A percentile compares a stretch with the other conserved stretches of the same genome.
Evolutionary conservation across 2,329 filamentous ascomycete genomes (phyloP).

Genomic region (Capronia coronata): DNA sequence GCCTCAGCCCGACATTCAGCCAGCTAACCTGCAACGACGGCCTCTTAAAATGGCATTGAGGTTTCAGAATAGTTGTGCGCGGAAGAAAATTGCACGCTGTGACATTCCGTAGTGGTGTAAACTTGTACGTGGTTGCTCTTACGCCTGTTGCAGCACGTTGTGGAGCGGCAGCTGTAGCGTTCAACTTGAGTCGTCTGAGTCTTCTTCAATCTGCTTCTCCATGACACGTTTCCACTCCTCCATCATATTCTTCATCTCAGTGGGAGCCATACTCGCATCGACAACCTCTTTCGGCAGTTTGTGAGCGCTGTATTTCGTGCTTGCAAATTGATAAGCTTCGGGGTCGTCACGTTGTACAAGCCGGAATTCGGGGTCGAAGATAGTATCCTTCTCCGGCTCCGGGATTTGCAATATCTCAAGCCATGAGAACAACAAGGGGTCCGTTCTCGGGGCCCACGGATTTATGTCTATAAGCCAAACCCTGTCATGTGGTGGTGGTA

Average conservation of each 20-base stretch:
- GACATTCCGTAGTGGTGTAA: no score
- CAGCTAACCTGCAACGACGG: no score
- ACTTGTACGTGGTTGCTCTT: no score
- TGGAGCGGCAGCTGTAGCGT: background rate
- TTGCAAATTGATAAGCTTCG: slow-evolving; percentile 77
- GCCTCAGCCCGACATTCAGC: no score
- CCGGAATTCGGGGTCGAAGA: slow-evolving; percentile 68
- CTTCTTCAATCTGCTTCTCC: slow-evolving; percentile 38
- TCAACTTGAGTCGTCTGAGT: slow-evolving; percentile 34
- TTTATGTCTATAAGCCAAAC: slow-evolving; percentile 92
- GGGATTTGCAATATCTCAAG: slow-evolving; percentile 70
- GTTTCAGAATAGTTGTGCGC: no score
- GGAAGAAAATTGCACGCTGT: no score
- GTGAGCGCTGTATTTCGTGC: slow-evolving; percentile 85
- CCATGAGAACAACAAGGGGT: slow-evolving; percentile 86
- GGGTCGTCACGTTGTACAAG: slow-evolving; percentile 79
- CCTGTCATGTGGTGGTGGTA: slow-evolving; percentile 66
- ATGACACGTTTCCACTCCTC: slow-evolving; percentile 63
- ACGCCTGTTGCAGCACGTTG: background rate
- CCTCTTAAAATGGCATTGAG: no score
- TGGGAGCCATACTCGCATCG: slow-evolving; percentile 56
- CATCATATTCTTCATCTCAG: slow-evolving; percentile 74
- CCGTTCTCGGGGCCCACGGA: slow-evolving; percentile 84
- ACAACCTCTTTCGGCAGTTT: slow-evolving; percentile 94
- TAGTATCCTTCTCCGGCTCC: slow-evolving; percentile 30